Evolutionary conservation across 352 stramenopile genomes (phyloP).

Genomic region (Thalassiosira exigua): DNA sequence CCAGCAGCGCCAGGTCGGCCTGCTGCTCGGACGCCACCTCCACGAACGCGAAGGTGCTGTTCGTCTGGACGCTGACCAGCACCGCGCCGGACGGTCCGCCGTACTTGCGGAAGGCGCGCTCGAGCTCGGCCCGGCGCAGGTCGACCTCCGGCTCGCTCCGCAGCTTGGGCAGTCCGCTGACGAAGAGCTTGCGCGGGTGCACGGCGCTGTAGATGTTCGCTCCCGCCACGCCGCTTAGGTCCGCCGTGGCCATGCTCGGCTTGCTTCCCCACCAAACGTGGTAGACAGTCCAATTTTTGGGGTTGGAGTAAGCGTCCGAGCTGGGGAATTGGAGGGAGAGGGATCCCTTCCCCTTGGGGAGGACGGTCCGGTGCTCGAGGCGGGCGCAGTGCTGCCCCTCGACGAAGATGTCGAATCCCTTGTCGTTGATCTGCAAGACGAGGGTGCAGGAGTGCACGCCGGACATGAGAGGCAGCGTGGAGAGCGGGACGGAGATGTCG

Average conservation of each 20-base stretch:
- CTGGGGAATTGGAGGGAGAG: constrained; percentile 78
- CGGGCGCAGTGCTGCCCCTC: constrained; percentile 74
- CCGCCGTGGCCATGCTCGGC: constrained; percentile 53
- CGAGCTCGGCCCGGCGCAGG: constrained; percentile 72
- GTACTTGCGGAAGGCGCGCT: constrained; percentile 83
- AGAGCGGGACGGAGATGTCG: constrained; percentile 72
- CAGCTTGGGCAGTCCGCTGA: constrained; percentile 69
- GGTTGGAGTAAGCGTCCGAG: constrained; percentile 76
- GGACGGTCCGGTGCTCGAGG: constrained; percentile 70
- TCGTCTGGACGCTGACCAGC: constrained; percentile 65
- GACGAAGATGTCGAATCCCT: constrained; percentile 83
- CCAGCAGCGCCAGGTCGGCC: constrained; percentile 69
- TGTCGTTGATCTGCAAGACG: constrained; percentile 78
- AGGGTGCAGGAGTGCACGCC: constrained; percentile 69
- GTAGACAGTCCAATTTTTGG: constrained; percentile 80
- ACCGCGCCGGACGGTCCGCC: constrained; percentile 71
- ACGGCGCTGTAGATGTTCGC: constrained; percentile 72
- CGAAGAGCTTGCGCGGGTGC: constrained; percentile 80
- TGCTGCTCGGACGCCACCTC: constrained; percentile 71
- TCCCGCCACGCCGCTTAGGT: constrained; percentile 63
- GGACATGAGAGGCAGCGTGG: constrained; percentile 76
- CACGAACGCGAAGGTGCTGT: constrained; percentile 79
- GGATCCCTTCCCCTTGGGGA: constrained; percentile 45
- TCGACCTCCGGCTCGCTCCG: constrained; percentile 69
- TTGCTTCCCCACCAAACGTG: constrained; percentile 83